These are phyloP conservation scores for Notholithocarpus densiflorus DNA, from an alignment of 306 rosid species.

Conservation along the genomic window DNA sequence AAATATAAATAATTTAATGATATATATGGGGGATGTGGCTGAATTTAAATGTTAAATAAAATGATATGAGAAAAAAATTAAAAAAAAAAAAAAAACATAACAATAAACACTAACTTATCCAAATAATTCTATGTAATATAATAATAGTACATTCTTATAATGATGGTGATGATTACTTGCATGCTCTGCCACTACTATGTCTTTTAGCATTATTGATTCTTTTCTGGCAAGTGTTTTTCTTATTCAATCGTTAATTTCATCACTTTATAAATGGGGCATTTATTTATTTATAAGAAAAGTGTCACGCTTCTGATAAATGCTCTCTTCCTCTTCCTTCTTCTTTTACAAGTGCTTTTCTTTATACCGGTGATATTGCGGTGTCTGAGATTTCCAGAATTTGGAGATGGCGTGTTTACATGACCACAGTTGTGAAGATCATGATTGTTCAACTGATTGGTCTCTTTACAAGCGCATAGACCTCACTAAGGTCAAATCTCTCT, in stretches of 20 bases:
- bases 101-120: too few relatives aligned
- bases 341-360: background rate
- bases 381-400: background rate
- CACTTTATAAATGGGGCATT: too few relatives aligned
- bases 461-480: conserved; percentile 85
- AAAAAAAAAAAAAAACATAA: too few relatives aligned
- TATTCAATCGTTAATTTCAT: background rate
- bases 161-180: background rate
- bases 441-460: conserved; percentile 91
- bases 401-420: conserved; percentile 90
- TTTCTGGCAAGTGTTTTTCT: background rate
- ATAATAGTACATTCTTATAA: too few relatives aligned
- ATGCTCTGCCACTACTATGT: background rate
- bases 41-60: too few relatives aligned
- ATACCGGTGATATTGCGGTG: background rate
- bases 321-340: background rate
- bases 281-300: too few relatives aligned
- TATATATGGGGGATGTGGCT: too few relatives aligned
- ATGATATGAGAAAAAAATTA: too few relatives aligned
- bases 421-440: conserved; percentile 94
- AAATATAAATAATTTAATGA: too few relatives aligned
- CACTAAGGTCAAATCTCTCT: conserved; percentile 49
- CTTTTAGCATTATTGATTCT: background rate
- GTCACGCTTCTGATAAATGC: too few relatives aligned
- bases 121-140: too few relatives aligned